phyloP scores from a whole-genome alignment of 1,284 basidiomycete genomes.

The Leccinum pallidistipes region DNA sequence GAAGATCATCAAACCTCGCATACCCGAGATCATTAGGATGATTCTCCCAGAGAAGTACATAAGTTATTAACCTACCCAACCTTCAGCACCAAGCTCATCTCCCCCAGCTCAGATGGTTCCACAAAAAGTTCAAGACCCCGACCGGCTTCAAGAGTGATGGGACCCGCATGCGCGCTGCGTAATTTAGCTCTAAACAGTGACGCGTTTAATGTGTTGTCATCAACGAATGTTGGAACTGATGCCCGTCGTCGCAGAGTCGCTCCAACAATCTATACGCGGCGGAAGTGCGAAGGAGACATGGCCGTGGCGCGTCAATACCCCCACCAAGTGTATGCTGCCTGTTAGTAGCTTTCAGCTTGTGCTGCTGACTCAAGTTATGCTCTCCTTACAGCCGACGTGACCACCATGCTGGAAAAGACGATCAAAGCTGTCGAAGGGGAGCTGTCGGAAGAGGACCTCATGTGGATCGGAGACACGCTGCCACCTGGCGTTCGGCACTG shows the following conservation, averaged over 20 bases:
- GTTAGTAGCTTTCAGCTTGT: not conserved
- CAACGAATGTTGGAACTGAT: not conserved
- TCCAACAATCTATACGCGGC: not conserved
- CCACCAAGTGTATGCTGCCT: slow-evolving; percentile 16
- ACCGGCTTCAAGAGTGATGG: slow-evolving; percentile 25
- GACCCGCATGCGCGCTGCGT: slow-evolving; percentile 2
- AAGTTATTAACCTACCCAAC: not conserved
- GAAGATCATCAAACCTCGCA: not conserved
- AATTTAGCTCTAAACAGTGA: not conserved
- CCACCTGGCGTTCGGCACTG: not conserved
- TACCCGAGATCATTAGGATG: slow-evolving; percentile 23
- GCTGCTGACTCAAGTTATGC: not conserved
- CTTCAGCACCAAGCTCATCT: not conserved
- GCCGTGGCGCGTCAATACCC: slow-evolving; percentile 18
- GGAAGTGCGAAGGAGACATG: slow-evolving; percentile 12
- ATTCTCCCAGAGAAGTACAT: slow-evolving; percentile 15
- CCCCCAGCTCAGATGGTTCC: not conserved
- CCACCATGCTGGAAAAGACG: not conserved
- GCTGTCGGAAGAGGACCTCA: slow-evolving; percentile 14
- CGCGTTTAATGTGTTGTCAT: not conserved
- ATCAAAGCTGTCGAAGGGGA: slow-evolving; percentile 20
- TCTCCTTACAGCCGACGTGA: slow-evolving; percentile 18
- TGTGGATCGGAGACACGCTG: slow-evolving; percentile 17
- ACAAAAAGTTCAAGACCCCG: not conserved
- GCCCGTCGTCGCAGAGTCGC: not conserved